phyloP scores from a whole-genome alignment of 2,329 filamentous ascomycete genomes.

The Colletotrichum truncatum region DNA sequence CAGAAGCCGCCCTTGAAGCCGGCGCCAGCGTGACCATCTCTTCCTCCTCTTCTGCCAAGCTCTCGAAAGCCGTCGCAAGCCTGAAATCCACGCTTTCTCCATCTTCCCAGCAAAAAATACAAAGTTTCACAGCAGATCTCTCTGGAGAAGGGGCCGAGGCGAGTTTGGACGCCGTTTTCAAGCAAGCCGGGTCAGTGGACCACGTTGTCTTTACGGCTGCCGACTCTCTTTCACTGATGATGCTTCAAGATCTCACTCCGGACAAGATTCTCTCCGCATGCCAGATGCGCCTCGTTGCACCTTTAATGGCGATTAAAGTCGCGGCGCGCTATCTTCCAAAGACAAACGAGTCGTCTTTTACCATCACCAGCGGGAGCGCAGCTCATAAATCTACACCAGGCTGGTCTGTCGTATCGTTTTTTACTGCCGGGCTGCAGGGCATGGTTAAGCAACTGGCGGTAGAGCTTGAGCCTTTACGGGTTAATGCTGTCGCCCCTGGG shows the following conservation, averaged over 20 bases:
- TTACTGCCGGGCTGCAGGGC: slow-evolving; percentile 34
- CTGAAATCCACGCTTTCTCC: slow-evolving; percentile 38
- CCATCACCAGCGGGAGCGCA: slow-evolving; percentile 63
- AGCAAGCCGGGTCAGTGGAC: slow-evolving; percentile 25
- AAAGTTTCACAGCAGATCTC: slow-evolving; percentile 38
- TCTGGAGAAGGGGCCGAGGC: slow-evolving; percentile 10
- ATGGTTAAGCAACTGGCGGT: slow-evolving; percentile 40
- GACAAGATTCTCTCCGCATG: slow-evolving; percentile 42
- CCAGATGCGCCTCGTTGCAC: slow-evolving; percentile 59
- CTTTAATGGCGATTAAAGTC: slow-evolving; percentile 62
- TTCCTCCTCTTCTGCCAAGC: slow-evolving; percentile 61
- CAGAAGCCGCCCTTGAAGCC: slow-evolving; percentile 64
- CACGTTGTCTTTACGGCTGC: slow-evolving; percentile 68
- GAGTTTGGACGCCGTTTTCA: slow-evolving; percentile 54
- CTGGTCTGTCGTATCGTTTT: slow-evolving; percentile 52
- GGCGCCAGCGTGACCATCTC: slow-evolving; percentile 66
- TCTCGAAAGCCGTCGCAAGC: slow-evolving; percentile 54
- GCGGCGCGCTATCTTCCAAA: slow-evolving; percentile 52
- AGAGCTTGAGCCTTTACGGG: slow-evolving; percentile 38
- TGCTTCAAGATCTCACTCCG: slow-evolving; percentile 50
- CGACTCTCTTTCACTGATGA: slow-evolving; percentile 43
- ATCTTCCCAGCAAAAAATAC: slow-evolving; percentile 23
- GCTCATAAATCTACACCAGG: slow-evolving; percentile 59
- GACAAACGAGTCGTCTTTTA: slow-evolving; percentile 57
- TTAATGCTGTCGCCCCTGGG: slow-evolving; percentile 41